Evolutionary conservation across 768 basidiomycete species (phyloP), one percentile per base, ranked within the genome.

Genomic region (Kwoniella botswanensis): DNA sequence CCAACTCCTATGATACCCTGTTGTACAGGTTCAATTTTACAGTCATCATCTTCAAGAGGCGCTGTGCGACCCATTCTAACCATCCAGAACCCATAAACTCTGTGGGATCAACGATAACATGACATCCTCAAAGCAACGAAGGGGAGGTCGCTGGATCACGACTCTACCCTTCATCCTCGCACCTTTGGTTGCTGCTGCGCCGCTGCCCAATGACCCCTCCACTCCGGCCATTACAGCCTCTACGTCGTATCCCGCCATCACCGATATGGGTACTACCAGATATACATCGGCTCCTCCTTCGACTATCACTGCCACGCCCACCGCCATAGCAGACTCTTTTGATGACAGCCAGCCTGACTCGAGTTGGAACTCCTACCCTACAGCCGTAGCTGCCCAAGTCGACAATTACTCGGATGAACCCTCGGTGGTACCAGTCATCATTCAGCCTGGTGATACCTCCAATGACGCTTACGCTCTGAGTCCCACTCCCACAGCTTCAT

Each of bases 401-500:
- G 21, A 43, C 4, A 17, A 46, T 41, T 18, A 21, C 22, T 29
- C 63, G 10, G n/a, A 44, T 18, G 29, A 21, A 18, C 35, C 66
- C 13, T 22, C 67, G 12, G 41, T 63, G 24, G 67, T 63, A 21
- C 61, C 68, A 21, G 61, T 63, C 0, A 13, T 70, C n/a, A 46
- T 63, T 2, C 21, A 63, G 29, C 35, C 52, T 43, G 59, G 67
- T 6, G 53, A 56, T 15, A 63, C 55, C 2, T 56, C 55, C 42
- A 52, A 44, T 29, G 44, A 67, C 18, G 41, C 26, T 35, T 50
- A 58, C 7, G 21, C 56, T 46, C 1, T 24, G 5, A 56, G 35
- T 26, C 44, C 62, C 6, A 55, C 64, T n/a, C 24, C 7, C 0
- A 56, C 55, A 4, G 18, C 58, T 13, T 56, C 53, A n/a, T 92